A percentile compares a stretch with the other conserved stretches of the same genome.
Conservation (phyloP, 371 early-diverging fungal genomes). For the Rhizomucor pusillus region DNA sequence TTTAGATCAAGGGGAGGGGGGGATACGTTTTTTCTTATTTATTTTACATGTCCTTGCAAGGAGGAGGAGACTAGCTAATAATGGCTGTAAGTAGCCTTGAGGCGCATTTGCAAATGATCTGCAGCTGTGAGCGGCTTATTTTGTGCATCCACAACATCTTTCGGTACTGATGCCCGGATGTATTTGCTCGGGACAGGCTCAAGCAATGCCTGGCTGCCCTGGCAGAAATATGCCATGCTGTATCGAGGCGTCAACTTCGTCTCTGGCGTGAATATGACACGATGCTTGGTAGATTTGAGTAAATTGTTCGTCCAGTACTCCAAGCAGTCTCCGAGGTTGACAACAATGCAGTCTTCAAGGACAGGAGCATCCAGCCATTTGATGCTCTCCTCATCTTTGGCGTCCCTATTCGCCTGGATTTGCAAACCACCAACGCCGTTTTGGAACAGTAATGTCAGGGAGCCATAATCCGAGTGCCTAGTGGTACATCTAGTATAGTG, state of each 20-base stretch:
- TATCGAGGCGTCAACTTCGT: conserved; percentile 44
- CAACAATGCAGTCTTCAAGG: conserved; percentile 45
- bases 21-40: too few species aligned
- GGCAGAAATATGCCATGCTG: conserved; percentile 63
- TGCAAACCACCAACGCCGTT: conserved; percentile 61
- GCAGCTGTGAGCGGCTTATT: conserved; percentile 11
- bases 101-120: conserved; percentile 12
- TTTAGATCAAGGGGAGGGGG: too few species aligned
- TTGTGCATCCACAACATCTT: neutral
- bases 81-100: conserved; percentile 14
- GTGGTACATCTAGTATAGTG: too few species aligned
- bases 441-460: conserved; percentile 61
- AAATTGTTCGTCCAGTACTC: conserved; percentile 64
- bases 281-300: conserved; percentile 59
- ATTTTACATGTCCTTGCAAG: too few species aligned
- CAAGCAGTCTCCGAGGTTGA: conserved; percentile 65
- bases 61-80: neutral
- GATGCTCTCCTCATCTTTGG: conserved; percentile 7
- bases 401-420: conserved; percentile 37
- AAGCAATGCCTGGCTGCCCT: conserved; percentile 18
- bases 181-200: conserved; percentile 15
- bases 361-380: conserved; percentile 56
- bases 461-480: conserved; percentile 62
- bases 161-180: neutral
- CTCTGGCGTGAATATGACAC: conserved; percentile 54